Conservation (phyloP, 352 stramenopile genomes). For the Pythium aristosporum region DNA sequence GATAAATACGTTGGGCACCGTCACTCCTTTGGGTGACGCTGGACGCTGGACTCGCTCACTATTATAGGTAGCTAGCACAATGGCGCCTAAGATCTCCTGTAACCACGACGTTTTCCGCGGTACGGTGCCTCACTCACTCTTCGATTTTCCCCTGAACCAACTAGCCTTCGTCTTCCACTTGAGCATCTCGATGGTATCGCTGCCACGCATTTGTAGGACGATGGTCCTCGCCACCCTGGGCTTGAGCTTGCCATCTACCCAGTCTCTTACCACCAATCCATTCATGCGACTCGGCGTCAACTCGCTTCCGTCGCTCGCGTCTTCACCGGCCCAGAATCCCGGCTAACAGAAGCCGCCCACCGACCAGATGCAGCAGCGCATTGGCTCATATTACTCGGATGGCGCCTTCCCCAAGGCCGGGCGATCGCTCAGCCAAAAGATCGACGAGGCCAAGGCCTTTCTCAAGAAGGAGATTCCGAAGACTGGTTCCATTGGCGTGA, state of each 20-base stretch:
- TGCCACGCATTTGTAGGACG: not conserved
- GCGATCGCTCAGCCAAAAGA: slow-evolving; percentile 39
- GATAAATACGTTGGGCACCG: no score
- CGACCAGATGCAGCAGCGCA: slow-evolving; percentile 2
- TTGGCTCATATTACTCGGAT: slow-evolving; percentile 30
- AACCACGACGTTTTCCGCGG: no score
- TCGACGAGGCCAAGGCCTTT: slow-evolving; percentile 40
- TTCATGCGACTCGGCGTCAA: not conserved
- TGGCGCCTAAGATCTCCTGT: no score
- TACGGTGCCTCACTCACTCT: not conserved
- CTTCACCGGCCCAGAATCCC: no score
- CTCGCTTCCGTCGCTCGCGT: no score
- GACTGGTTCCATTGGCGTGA: slow-evolving; percentile 35
- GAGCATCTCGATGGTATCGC: not conserved
- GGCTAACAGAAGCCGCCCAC: not conserved
- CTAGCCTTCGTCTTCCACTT: not conserved
- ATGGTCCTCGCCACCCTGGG: not conserved
- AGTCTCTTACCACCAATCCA: not conserved
- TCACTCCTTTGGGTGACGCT: not conserved
- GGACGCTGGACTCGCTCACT: not conserved
- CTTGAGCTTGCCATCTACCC: not conserved
- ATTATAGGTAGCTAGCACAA: no score
- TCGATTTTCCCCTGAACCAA: not conserved
- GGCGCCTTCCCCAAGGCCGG: slow-evolving; percentile 37
- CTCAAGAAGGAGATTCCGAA: slow-evolving; percentile 41